These are phyloP conservation scores for Neocucurbitaria cava DNA, from an alignment of 2,329 filamentous ascomycete genomes.

Conservation along the genomic window DNA sequence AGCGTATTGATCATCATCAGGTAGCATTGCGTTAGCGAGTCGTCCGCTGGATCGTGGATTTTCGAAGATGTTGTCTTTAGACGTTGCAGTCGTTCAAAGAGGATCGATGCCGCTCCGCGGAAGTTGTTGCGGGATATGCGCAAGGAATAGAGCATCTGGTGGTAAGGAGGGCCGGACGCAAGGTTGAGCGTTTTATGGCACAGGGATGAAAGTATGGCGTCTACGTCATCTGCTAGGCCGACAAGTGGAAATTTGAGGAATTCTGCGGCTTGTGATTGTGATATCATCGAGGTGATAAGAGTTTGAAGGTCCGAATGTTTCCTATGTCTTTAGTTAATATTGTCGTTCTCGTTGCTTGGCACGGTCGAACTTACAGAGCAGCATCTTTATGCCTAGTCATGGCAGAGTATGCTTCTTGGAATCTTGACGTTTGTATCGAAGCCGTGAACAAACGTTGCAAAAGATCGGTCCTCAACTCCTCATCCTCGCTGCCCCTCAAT, in stretches of 20 bases:
- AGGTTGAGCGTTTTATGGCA: slow-evolving; percentile 74
- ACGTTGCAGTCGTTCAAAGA: slow-evolving; percentile 63
- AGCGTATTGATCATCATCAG: slow-evolving; percentile 92
- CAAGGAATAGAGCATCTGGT: slow-evolving; percentile 91
- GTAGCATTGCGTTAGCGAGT: slow-evolving; percentile 73
- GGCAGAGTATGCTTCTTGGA: slow-evolving; percentile 81
- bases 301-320: slow-evolving; percentile 74
- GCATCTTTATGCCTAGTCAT: slow-evolving; percentile 75
- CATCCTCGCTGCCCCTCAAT: slow-evolving; percentile 34
- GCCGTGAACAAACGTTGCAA: slow-evolving; percentile 85
- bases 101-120: slow-evolving; percentile 72
- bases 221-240: slow-evolving; percentile 77
- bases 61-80: slow-evolving; percentile 52
- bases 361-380: slow-evolving; percentile 59
- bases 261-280: slow-evolving; percentile 40
- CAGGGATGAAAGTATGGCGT: slow-evolving; percentile 76
- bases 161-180: slow-evolving; percentile 70
- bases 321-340: slow-evolving; percentile 33
- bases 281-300: slow-evolving; percentile 59
- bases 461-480: slow-evolving; percentile 57
- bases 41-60: slow-evolving; percentile 56
- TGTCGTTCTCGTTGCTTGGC: too few species aligned
- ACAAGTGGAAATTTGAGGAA: slow-evolving; percentile 80
- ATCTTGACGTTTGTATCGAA: slow-evolving; percentile 78
- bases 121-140: slow-evolving; percentile 84